Conservation (phyloP, 306 rosid genomes). For the Fragaria iinumae region DNA sequence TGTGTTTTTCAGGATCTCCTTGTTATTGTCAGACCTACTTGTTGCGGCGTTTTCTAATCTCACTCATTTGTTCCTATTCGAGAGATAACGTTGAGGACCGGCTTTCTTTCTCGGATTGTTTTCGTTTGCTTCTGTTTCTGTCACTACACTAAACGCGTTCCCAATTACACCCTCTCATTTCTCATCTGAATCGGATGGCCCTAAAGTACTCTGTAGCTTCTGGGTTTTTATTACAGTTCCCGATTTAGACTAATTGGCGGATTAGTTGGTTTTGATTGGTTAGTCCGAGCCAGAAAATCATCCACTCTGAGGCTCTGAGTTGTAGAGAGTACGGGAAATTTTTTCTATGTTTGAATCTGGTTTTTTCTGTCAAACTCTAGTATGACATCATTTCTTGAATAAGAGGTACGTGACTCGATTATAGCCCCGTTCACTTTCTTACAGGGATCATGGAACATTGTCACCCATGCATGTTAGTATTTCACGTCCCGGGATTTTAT, state of each 20-base stretch:
- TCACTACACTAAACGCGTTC: constrained; percentile 26
- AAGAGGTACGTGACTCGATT: not conserved
- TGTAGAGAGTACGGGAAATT: not conserved
- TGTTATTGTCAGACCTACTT: not conserved
- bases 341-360: not conserved
- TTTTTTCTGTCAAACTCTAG: not conserved
- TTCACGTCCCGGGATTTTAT: too few relatives aligned
- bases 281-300: not conserved
- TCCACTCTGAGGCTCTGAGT: not conserved
- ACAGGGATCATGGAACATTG: not conserved
- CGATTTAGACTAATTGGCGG: not conserved
- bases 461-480: not conserved
- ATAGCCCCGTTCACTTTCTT: not conserved
- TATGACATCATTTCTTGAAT: not conserved
- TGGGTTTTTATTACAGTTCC: not conserved
- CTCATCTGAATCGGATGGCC: constrained; percentile 48
- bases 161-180: constrained; percentile 28
- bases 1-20: constrained; percentile 10
- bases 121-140: constrained; percentile 25
- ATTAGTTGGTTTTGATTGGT: not conserved
- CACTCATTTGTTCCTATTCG: constrained; percentile 18
- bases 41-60: not conserved
- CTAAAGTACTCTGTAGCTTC: not conserved
- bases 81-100: constrained; percentile 28
- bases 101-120: not conserved